Evolutionary conservation across 148 eudicot genomes (phyloP).

Genomic region (Heliosperma pusillum): DNA sequence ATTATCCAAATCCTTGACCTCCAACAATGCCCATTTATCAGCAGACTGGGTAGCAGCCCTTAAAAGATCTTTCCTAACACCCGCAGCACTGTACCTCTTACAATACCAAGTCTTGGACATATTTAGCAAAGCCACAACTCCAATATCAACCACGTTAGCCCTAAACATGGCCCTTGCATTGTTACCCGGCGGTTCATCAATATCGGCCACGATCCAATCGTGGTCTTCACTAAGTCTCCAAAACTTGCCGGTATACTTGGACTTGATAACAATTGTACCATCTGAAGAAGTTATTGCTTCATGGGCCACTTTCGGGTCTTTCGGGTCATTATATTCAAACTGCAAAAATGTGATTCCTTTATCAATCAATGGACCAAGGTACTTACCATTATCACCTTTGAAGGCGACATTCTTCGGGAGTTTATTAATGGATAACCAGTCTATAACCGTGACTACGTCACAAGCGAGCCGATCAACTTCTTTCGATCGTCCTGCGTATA

Average conservation of each 20-base stretch:
- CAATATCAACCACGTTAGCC: background rate
- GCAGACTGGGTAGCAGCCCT: background rate
- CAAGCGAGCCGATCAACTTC: background rate
- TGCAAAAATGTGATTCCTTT: background rate
- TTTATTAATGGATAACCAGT: conserved; percentile 10
- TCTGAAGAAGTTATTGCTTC: background rate
- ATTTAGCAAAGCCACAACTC: background rate
- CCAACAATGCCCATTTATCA: background rate
- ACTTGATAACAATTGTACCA: background rate
- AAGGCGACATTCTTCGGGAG: background rate
- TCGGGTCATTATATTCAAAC: background rate
- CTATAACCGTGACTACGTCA: background rate
- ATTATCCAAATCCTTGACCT: no score
- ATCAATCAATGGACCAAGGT: background rate
- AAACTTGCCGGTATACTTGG: background rate
- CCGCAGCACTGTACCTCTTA: background rate
- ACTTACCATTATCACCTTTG: background rate
- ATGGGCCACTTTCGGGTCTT: background rate
- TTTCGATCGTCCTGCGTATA: background rate
- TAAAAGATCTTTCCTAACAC: background rate
- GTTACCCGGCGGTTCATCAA: background rate
- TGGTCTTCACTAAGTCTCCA: background rate
- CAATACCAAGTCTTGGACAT: background rate
- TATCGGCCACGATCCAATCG: background rate
- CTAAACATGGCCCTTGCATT: background rate